phyloP scores from a whole-genome alignment of 192 early-diverging fungal species.

The Phycomyces blakesleeanus region DNA sequence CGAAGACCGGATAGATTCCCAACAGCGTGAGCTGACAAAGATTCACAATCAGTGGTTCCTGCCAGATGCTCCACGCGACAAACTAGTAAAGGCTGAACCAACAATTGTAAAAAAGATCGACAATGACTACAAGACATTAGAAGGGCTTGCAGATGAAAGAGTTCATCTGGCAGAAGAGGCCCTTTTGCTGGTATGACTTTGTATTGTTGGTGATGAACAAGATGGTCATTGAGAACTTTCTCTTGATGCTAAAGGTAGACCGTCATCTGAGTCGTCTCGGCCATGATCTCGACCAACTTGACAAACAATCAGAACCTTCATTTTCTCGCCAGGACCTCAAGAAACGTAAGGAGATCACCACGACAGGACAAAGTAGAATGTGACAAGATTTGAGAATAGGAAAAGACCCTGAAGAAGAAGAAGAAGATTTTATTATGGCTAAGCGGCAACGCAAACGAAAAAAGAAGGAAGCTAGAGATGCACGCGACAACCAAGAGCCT shows the following conservation, averaged over 20 bases:
- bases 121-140: constrained; percentile 26
- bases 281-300: constrained; percentile 27
- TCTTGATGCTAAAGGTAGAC: constrained; percentile 23
- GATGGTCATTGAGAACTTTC: background rate
- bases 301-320: background rate
- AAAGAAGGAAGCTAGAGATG: constrained; percentile 23
- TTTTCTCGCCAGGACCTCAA: background rate
- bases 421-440: constrained; percentile 16
- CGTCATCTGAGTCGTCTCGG: constrained; percentile 22
- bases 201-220: background rate
- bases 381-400: background rate
- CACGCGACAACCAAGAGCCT: constrained; percentile 47
- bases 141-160: constrained; percentile 21
- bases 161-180: constrained; percentile 30
- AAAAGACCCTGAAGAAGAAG: constrained; percentile 11
- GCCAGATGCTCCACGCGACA: constrained; percentile 18
- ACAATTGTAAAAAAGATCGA: constrained; percentile 20
- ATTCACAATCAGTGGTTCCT: constrained; percentile 29
- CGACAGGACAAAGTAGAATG: background rate
- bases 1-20: constrained; percentile 20
- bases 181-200: constrained; percentile 20
- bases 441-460: constrained; percentile 19
- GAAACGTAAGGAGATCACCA: background rate
- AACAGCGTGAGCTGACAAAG: constrained; percentile 22
- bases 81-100: constrained; percentile 26